Percentiles rank a stretch among this genome's conserved stretches.
These are phyloP conservation scores for Wickerhamiella vanderwaltii DNA, from an alignment of 805 yeast species.

Conservation along the genomic window DNA sequence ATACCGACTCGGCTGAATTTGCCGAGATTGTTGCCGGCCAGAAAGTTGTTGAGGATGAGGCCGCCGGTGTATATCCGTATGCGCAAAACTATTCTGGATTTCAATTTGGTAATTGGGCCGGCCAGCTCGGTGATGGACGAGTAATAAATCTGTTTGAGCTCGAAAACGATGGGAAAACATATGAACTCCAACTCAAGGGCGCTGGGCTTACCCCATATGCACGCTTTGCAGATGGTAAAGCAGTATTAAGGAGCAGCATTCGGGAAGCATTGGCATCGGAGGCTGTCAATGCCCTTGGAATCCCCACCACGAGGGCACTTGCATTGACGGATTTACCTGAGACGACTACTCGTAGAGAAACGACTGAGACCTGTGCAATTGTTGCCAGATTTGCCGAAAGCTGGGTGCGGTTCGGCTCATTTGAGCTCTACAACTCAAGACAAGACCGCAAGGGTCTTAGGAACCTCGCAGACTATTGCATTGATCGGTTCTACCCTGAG, in stretches of 20 bases:
- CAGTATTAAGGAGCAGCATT: constrained; percentile 75
- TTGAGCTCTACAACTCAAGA: constrained; percentile 68
- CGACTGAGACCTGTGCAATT: constrained; percentile 71
- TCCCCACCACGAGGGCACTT: constrained; percentile 79
- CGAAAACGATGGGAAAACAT: constrained; percentile 33
- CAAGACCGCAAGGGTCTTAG: constrained; percentile 54
- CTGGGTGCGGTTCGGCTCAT: constrained; percentile 83
- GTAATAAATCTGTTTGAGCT: constrained; percentile 72
- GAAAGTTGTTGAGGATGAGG: constrained; percentile 30
- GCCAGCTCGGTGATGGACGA: constrained; percentile 94
- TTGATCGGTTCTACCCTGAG: constrained; percentile 45
- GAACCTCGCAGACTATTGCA: constrained; percentile 57
- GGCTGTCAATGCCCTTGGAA: constrained; percentile 62
- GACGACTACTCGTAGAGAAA: constrained; percentile 60
- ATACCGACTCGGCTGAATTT: constrained; percentile 35
- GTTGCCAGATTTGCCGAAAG: constrained; percentile 71
- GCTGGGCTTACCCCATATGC: constrained; percentile 87
- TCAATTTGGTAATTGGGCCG: constrained; percentile 94
- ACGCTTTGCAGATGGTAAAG: constrained; percentile 94
- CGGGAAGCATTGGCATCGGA: constrained; percentile 83
- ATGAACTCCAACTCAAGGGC: constrained; percentile 78
- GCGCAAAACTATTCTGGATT: constrained; percentile 91
- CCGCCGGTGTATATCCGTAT: constrained; percentile 52
- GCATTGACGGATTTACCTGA: constrained; percentile 60
- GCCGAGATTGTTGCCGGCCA: constrained; percentile 53